Evolutionary conservation across 1,139 yeast species (phyloP).

Genomic region (Geotrichum fermentans): DNA sequence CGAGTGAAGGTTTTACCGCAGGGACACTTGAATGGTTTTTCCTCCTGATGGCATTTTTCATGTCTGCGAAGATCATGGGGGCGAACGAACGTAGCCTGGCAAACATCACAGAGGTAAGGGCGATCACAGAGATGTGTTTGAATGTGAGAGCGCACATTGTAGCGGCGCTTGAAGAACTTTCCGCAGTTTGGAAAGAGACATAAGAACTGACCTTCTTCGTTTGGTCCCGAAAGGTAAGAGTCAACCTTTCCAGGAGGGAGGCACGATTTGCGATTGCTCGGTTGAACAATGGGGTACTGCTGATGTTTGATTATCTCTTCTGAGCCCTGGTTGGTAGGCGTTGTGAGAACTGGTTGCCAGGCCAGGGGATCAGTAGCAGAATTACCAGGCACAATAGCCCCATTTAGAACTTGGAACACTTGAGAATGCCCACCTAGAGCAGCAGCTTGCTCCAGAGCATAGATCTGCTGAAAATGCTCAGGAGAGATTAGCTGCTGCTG

Average conservation of each 20-base stretch:
- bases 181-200: conserved; percentile 80
- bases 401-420: conserved; percentile 19
- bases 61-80: conserved; percentile 94
- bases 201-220: conserved; percentile 55
- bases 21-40: conserved; percentile 68
- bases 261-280: conserved; percentile 47
- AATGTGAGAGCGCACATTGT: conserved; percentile 93
- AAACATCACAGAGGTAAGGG: conserved; percentile 63
- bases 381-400: conserved; percentile 5
- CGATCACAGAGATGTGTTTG: conserved; percentile 95
- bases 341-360: conserved; percentile 40
- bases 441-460: conserved; percentile 19
- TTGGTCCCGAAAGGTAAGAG: conserved; percentile 75
- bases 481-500: conserved; percentile 19
- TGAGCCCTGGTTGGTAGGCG: conserved; percentile 32
- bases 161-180: conserved; percentile 78
- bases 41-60: conserved; percentile 72
- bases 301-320: conserved; percentile 35
- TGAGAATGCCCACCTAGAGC: conserved; percentile 18
- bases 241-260: conserved; percentile 90
- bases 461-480: conserved; percentile 20
- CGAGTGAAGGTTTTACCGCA: conserved; percentile 92
- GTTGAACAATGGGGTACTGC: conserved; percentile 23
- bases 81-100: conserved; percentile 66
- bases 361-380: conserved; percentile 22